These are phyloP conservation scores for Phoma herbarum DNA, from an alignment of 2,329 filamentous ascomycete genomes.

Conservation along the genomic window DNA sequence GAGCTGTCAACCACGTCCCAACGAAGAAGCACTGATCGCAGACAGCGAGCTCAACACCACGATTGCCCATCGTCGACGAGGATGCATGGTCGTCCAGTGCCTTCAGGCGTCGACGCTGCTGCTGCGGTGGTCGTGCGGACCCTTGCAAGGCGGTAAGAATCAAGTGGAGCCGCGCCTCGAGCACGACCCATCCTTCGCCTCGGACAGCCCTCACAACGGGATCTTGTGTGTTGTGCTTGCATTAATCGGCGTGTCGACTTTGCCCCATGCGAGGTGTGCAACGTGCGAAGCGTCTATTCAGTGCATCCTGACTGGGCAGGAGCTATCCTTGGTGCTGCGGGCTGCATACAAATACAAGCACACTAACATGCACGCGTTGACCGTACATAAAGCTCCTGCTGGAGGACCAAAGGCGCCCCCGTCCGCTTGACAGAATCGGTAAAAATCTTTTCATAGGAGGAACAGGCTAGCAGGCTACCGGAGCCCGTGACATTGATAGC, in stretches of 20 bases:
- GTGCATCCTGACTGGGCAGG: constrained; percentile 21
- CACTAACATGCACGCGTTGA: constrained; percentile 31
- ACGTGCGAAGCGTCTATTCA: constrained; percentile 21
- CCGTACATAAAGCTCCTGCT: constrained; percentile 40
- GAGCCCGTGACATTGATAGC: constrained; percentile 26
- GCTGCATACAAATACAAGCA: constrained; percentile 29
- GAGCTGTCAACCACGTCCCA: background rate
- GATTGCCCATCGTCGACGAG: constrained; percentile 13
- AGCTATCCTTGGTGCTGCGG: constrained; percentile 23
- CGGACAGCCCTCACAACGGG: constrained; percentile 17
- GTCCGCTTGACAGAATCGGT: constrained; percentile 33
- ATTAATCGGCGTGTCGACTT: constrained; percentile 20
- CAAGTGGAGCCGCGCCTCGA: constrained; percentile 18
- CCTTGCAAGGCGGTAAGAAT: constrained; percentile 22
- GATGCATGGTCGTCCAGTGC: constrained; percentile 13
- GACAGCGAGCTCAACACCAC: constrained; percentile 6
- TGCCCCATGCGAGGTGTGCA: constrained; percentile 22
- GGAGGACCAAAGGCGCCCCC: constrained; percentile 19
- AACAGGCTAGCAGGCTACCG: constrained; percentile 35
- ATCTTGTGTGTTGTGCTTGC: constrained; percentile 23
- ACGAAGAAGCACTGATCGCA: background rate
- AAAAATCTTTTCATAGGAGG: constrained; percentile 28
- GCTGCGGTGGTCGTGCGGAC: constrained; percentile 8
- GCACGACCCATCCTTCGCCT: constrained; percentile 20
- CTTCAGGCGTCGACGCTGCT: constrained; percentile 1